Conservation (phyloP, 768 basidiomycete genomes). For the Phylloporus arenicola region DNA sequence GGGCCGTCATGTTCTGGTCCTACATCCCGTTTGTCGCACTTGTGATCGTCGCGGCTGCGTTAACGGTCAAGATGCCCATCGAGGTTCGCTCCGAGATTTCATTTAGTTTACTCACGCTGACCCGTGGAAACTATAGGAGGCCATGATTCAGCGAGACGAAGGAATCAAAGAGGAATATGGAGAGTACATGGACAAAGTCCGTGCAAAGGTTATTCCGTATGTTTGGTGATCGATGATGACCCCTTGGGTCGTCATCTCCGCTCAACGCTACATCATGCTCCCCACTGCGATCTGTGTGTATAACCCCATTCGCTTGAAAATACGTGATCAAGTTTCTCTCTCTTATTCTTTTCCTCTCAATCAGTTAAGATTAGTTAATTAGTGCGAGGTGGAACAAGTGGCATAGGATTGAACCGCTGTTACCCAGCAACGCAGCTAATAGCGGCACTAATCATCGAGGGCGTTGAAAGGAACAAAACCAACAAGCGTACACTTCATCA, state of each 20-base stretch:
- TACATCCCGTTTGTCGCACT: constrained; percentile 18
- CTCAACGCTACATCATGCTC: not conserved
- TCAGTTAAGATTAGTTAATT: not conserved
- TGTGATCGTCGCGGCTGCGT: constrained; percentile 6
- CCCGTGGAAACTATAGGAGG: constrained; percentile 13
- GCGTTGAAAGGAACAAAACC: not conserved
- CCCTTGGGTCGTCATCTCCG: not conserved
- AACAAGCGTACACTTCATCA: not conserved
- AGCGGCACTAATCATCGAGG: not conserved
- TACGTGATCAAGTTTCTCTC: not conserved
- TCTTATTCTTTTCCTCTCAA: not conserved
- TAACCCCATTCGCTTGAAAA: not conserved
- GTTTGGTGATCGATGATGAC: no score
- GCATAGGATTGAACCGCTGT: no score
- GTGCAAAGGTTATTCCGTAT: not conserved
- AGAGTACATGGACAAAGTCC: not conserved
- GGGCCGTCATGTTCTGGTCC: constrained; percentile 19
- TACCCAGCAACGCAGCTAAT: no score
- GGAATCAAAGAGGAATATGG: constrained; percentile 4
- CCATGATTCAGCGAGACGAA: constrained; percentile 17
- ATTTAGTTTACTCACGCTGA: not conserved
- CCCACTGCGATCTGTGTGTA: not conserved
- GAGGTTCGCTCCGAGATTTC: constrained; percentile 13
- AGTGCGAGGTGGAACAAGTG: not conserved
- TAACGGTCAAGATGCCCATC: constrained; percentile 23